These are phyloP conservation scores for Porphyra umbilicalis DNA, from an alignment of 31 red algal genomes.

Conservation along the genomic window DNA sequence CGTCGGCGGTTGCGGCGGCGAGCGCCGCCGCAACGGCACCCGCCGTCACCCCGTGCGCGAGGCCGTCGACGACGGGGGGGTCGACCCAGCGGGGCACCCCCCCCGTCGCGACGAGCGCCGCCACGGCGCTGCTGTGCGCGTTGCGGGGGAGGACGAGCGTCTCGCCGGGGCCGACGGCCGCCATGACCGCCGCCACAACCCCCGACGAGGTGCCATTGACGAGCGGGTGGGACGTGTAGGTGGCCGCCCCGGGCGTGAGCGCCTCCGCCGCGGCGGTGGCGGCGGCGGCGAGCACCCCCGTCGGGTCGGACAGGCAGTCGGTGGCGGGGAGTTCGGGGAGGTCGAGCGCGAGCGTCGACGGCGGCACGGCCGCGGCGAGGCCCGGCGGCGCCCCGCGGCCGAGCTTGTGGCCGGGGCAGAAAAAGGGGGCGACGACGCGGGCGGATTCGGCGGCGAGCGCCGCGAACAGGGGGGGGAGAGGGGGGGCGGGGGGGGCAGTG, in stretches of 20 bases:
- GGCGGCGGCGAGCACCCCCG: conserved; percentile 52
- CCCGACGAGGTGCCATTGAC: conserved; percentile 88
- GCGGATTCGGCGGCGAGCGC: conserved; percentile 30
- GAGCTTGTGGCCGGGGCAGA: conserved; percentile 84
- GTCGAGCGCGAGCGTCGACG: conserved; percentile 24
- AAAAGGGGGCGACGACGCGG: conserved; percentile 61
- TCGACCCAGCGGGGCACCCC: conserved; percentile 61
- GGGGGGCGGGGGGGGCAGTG: neutral
- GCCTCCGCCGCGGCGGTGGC: conserved; percentile 48
- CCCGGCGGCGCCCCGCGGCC: neutral
- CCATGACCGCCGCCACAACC: conserved; percentile 64
- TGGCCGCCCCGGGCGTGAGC: conserved; percentile 20
- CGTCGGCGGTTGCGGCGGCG: neutral
- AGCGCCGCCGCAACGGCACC: neutral
- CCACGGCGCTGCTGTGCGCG: conserved; percentile 63
- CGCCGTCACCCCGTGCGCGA: neutral
- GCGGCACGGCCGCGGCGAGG: neutral
- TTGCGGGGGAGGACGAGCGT: conserved; percentile 75
- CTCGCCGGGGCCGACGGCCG: conserved; percentile 26
- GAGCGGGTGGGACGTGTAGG: conserved; percentile 59
- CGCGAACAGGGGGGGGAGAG: conserved; percentile 17
- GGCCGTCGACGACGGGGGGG: conserved; percentile 37
- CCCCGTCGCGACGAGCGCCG: conserved; percentile 63
- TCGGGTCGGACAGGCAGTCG: conserved; percentile 62
- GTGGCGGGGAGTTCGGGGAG: conserved; percentile 80